These are phyloP conservation scores for Chaetomium fimeti DNA, from an alignment of 495 filamentous ascomycete genomes.

Conservation along the genomic window DNA sequence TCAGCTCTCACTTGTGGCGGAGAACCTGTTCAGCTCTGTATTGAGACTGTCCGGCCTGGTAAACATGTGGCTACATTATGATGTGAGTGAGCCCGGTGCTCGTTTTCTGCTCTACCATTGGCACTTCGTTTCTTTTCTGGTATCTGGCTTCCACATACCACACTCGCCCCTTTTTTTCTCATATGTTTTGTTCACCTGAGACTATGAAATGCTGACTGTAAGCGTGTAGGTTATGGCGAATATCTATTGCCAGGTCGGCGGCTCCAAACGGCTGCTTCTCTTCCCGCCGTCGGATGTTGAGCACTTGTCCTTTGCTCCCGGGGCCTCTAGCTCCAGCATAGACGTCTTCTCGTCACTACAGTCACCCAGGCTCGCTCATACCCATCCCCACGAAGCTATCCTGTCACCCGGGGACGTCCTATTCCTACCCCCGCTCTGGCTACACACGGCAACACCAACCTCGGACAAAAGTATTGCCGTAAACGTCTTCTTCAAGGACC, in stretches of 20 bases:
- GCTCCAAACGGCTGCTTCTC: constrained; percentile 68
- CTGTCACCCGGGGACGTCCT: constrained; percentile 71
- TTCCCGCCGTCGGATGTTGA: constrained; percentile 76
- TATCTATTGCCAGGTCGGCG: constrained; percentile 75
- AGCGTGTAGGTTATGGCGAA: constrained; percentile 74
- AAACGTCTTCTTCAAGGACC: constrained; percentile 80
- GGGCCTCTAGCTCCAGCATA: constrained; percentile 71
- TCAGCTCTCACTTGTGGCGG: constrained; percentile 55
- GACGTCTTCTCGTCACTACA: constrained; percentile 60
- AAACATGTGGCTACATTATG: constrained; percentile 90
- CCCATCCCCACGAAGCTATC: constrained; percentile 63
- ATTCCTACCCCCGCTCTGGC: constrained; percentile 79
- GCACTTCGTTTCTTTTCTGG: too few relatives aligned
- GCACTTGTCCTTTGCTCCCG: constrained; percentile 66
- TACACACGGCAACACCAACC: constrained; percentile 71
- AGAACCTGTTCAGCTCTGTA: constrained; percentile 74
- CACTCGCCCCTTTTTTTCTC: too few relatives aligned
- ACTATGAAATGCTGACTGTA: background rate
- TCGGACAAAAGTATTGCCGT: constrained; percentile 68
- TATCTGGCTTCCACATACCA: too few relatives aligned
- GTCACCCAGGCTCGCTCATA: constrained; percentile 45
- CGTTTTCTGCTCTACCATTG: too few relatives aligned
- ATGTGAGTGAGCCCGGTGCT: constrained; percentile 51
- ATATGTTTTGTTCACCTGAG: background rate
- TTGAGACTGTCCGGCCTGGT: constrained; percentile 78